Conservation (phyloP, 306 rosid species). For the Lathyrus tuberosus region DNA sequence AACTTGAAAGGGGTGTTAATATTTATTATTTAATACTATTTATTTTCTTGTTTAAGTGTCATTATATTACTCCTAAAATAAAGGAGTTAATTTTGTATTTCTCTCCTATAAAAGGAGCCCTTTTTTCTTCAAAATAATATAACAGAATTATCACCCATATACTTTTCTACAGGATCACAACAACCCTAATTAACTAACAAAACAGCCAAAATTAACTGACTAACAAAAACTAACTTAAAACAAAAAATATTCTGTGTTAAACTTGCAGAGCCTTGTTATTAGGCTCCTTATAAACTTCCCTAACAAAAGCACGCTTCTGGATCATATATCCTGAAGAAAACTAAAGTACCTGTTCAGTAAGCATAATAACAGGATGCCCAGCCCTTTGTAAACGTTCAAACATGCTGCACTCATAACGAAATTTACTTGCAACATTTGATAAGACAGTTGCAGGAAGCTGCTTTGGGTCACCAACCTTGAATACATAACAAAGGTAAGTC, state of each 20-base stretch:
- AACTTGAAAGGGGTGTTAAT: no score
- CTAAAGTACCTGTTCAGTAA: slow-evolving; percentile 76
- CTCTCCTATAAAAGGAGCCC: no score
- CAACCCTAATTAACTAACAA: slow-evolving; percentile 2
- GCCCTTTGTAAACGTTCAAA: slow-evolving; percentile 96
- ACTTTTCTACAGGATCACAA: no score
- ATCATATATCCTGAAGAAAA: slow-evolving; percentile 30
- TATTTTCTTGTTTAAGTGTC: no score
- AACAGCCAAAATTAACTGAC: neutral
- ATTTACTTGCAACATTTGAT: slow-evolving; percentile 88
- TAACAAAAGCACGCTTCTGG: slow-evolving; percentile 17
- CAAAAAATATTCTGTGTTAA: neutral
- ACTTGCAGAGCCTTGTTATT: neutral
- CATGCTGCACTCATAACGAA: slow-evolving; percentile 88
- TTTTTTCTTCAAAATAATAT: no score
- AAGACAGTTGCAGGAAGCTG: slow-evolving; percentile 99
- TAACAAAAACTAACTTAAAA: neutral
- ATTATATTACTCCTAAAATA: no score
- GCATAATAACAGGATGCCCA: slow-evolving; percentile 92
- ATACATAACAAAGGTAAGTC: slow-evolving; percentile 46
- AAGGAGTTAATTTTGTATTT: no score
- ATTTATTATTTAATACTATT: no score
- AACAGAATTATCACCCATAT: no score
- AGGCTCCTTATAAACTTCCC: neutral
- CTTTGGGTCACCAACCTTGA: slow-evolving; percentile 98